Conservation (phyloP, 2,329 filamentous ascomycete genomes). For the Ascochyta fabae region DNA sequence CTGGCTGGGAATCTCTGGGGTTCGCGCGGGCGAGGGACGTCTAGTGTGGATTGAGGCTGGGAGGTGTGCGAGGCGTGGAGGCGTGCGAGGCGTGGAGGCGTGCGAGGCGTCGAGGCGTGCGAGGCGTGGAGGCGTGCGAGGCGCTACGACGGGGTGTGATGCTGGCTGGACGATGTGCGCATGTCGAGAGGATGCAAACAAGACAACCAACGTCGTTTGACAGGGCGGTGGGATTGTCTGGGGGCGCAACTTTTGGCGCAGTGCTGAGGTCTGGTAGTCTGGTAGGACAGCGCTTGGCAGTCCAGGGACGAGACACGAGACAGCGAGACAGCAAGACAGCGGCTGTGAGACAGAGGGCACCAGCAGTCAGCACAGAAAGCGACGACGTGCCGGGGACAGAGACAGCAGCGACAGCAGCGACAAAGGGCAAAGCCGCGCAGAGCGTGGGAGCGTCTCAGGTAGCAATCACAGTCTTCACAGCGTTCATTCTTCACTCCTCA, state of each 20-base stretch:
- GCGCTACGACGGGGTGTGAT: not conserved
- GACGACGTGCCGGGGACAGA: not conserved
- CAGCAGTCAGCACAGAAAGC: not conserved
- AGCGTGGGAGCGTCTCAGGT: conserved; percentile 3
- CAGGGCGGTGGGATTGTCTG: conserved; percentile 4
- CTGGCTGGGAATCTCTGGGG: conserved; percentile 1
- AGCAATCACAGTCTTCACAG: not conserved
- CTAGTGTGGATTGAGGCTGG: conserved; percentile 13
- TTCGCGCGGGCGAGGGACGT: conserved; percentile 19
- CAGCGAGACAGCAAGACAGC: not conserved
- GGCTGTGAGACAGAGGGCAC: not conserved
- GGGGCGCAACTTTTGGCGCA: conserved; percentile 10
- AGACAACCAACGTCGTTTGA: not conserved
- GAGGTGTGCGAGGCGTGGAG: conserved; percentile 4
- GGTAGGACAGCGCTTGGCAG: conserved; percentile 9
- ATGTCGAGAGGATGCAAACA: conserved; percentile 1
- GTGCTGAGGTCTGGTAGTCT: conserved; percentile 4
- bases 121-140: not conserved
- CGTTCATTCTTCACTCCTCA: not conserved
- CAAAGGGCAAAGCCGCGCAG: conserved; percentile 1
- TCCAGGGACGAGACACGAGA: not conserved
- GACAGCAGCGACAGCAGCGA: conserved; percentile 1
- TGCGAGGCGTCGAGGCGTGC: conserved; percentile 9
- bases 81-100: conserved; percentile 5
- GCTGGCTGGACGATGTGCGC: conserved; percentile 6